Percentiles rank a stretch among this genome's conserved stretches.
phyloP scores from a whole-genome alignment of 345 rosid species.

The rapeseed (Brassica napus) region Da-Ae NC_063437.1:3453501-3454000 shows the following conservation, averaged over 20 bases:
- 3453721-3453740: conserved; percentile 64
- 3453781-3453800: conserved; percentile 65
- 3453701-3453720: conserved; percentile 70
- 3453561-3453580: not conserved
- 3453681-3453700: not conserved
- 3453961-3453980: too few species aligned
- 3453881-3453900: too few species aligned
- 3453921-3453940: too few species aligned
- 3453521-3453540: conserved; percentile 89
- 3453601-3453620: not conserved
- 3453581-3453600: not conserved
- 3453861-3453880: too few species aligned
- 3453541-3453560: conserved; percentile 40
- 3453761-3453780: conserved; percentile 54
- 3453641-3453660: not conserved
- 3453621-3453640: not conserved
- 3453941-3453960: too few species aligned
- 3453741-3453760: conserved; percentile 60
- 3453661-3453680: not conserved
- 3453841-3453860: conserved; percentile 47
- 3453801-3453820: conserved; percentile 79
- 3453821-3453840: conserved; percentile 61
- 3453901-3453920: too few species aligned
- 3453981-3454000: too few species aligned
- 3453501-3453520: conserved; percentile 92